These are phyloP conservation scores for Blastobotrys arbuscula DNA, from an alignment of 1,139 yeast genomes.

Conservation along the genomic window DNA sequence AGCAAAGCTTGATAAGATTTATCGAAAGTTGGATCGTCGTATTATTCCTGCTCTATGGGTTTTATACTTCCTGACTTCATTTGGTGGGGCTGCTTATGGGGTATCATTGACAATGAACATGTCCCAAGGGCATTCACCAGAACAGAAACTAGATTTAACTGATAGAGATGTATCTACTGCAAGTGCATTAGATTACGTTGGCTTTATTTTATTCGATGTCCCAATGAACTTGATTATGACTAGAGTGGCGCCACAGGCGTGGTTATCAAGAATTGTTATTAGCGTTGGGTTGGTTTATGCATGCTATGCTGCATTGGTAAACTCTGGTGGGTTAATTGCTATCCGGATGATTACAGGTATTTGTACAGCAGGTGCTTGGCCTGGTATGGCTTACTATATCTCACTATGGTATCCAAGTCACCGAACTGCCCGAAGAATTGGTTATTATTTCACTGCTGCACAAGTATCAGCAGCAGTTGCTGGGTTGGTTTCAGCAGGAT, in stretches of 20 bases:
- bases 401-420: conserved; percentile 84
- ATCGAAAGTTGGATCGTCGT: conserved; percentile 60
- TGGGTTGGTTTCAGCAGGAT: conserved; percentile 81
- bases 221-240: conserved; percentile 89
- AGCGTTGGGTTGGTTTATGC: conserved; percentile 73
- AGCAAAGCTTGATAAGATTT: conserved; percentile 50
- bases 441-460: conserved; percentile 88
- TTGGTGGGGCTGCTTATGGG: conserved; percentile 74
- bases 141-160: conserved; percentile 46
- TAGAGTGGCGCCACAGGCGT: conserved; percentile 73
- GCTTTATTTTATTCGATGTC: conserved; percentile 74
- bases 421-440: conserved; percentile 71
- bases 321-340: conserved; percentile 59
- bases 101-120: conserved; percentile 76
- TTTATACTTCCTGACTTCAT: conserved; percentile 71
- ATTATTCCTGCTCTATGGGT: conserved; percentile 83
- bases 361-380: conserved; percentile 92
- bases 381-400: conserved; percentile 81
- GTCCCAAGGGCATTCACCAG: conserved; percentile 56
- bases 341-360: conserved; percentile 69
- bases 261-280: conserved; percentile 75
- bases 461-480: conserved; percentile 83
- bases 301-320: conserved; percentile 58
- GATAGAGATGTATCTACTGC: conserved; percentile 65
- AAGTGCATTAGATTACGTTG: conserved; percentile 76